Base-by-base conservation (phyloP, 164 flowering plant genomes). In the Dillenia suffruticosa region DNA sequence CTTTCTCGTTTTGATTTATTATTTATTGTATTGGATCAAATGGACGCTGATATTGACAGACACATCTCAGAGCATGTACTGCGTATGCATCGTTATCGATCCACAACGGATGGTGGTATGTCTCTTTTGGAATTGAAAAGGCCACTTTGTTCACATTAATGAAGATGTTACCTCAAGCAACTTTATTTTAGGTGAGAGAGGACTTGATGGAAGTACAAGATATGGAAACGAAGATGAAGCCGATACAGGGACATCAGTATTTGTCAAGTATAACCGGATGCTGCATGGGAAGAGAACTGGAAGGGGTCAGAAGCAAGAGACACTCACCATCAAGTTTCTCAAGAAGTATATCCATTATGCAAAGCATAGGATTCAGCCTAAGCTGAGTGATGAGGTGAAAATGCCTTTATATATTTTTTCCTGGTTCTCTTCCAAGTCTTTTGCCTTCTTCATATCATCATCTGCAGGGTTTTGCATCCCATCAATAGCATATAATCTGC, bases 21-120 rank as follows among this genome's bases (percentile, higher is more conserved):
- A 22, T 95, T 95, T 67, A 95, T 95, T 63, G 97, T 95, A 48
- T 68, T 95, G 89, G 99, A 95, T 75, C 99, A 95, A 88, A 95
- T 95, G 99, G 99, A 95, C 77, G 81, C 97, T 54, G 94, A 86
- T 70, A 90, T 95, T 71, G 99, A 95, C 54, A 82, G 92, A 48
- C 84, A 79, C 43, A 87, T 95, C 57, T 86, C 99, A 15, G 97
- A 92, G 64, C 99, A 95, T 73, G 99, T 95, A 51, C 67, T 95
- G 63, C 96, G 99, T n/a, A 95, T 95, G 97, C 99, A 92, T 57
- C 92, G 87, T 3, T 95, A 62, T 66, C 93, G 91, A 50, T 85
- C 98, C 46, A 65, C 80, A 26, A 62, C 58, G 65, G 99, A 94
- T 79, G 96, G 97, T 79, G 97, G 97, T 95, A 67, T 32, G 62